Conservation (phyloP, 2,329 filamentous ascomycete species). For the Hypocrella siamensis region DNA sequence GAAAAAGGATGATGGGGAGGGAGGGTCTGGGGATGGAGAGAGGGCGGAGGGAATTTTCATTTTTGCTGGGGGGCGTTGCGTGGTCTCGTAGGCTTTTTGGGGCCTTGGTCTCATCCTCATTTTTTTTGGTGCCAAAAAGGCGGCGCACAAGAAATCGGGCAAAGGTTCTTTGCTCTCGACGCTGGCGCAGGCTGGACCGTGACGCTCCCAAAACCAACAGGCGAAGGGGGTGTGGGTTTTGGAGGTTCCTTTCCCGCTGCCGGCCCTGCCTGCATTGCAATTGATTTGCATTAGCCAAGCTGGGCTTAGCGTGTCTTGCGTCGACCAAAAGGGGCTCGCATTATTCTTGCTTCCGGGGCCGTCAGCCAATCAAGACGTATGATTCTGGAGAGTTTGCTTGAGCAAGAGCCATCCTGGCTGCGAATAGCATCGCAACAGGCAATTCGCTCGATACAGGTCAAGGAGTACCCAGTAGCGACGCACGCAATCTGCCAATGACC, state of each 20-base stretch:
- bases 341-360: conserved; percentile 4
- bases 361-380: neutral
- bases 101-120: conserved; percentile 23
- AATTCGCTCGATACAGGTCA: too few relatives aligned
- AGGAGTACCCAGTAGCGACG: too few relatives aligned
- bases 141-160: conserved; percentile 21
- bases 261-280: neutral
- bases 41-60: conserved; percentile 14
- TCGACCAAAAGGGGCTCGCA: conserved; percentile 4
- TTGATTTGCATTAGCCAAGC: neutral
- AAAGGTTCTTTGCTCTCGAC: conserved; percentile 13
- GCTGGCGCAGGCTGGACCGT: conserved; percentile 9
- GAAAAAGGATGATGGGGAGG: conserved; percentile 8
- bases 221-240: conserved; percentile 6
- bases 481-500: neutral
- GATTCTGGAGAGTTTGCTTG: neutral
- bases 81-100: conserved; percentile 21
- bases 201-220: conserved; percentile 9
- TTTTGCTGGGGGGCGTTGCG: conserved; percentile 13
- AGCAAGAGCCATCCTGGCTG: conserved; percentile 2
- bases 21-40: conserved; percentile 9
- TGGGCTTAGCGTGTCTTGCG: conserved; percentile 1
- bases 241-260: conserved; percentile 4
- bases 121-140: conserved; percentile 23
- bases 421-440: conserved; percentile 4